Evolutionary conservation across 2,329 filamentous ascomycete genomes (phyloP), one percentile per base, ranked within the genome.

Genomic region (Dothistroma septosporum): DNA sequence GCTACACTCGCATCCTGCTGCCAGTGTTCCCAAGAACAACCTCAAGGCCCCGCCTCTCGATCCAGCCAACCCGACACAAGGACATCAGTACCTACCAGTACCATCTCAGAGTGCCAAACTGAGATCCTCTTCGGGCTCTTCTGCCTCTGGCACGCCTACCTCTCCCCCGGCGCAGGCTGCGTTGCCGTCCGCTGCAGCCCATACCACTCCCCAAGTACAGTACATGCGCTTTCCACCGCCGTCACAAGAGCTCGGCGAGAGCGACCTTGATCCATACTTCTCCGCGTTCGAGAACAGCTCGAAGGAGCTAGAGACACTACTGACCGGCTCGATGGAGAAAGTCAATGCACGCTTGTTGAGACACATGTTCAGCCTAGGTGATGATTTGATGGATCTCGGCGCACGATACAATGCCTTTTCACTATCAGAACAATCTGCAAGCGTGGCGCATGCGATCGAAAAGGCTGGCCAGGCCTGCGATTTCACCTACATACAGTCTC

Each of bases 361-460:
- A 62, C 94, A 99, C 70, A 77, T 97, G 10, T 90, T 90, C 14
- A 87, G 89, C 5, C 80, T 97, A 53, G 91, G 91, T 2, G 84
- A 91, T 5, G 94, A 99, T 73, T 83, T 97, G 62, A 91, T 92
- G 67, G 94, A 99, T 72, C 82, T 99, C 9, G 94, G 94, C 8
- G 94, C 92, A n/a, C 85, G 92, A 63, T 97, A 94, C 76, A 99
- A 99, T 71, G 94, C 90, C 0, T 99, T 99, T 75, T 95, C 95
- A 0, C 82, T 99, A 0, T 97, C 92, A 0, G 94, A 99, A 74
- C 90, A 92, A 67, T 92, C 91, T 0, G 87, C 89, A 12, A 91
- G 91, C 2, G 86, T 99, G 7, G 91, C 92, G 10, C 87, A 92
- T 12, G 94, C 94, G 0, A 97, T 99, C 66, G 94, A 99, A 76